Evolutionary conservation across 768 basidiomycete genomes (phyloP), one percentile per base, ranked within the genome.

Genomic region (Suillus tomentosus): DNA sequence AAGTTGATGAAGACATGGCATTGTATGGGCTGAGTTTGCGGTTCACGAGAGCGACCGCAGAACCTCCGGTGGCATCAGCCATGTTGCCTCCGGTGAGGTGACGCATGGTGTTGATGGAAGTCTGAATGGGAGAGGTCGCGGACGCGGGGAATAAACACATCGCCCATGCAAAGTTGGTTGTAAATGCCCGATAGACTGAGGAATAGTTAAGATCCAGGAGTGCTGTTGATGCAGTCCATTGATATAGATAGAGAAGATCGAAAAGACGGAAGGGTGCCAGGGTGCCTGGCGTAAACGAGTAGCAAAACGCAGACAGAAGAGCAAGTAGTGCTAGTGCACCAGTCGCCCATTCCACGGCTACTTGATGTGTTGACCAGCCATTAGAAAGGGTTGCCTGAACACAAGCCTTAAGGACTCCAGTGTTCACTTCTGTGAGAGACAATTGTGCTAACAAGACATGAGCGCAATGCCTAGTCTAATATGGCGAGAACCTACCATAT

Each of bases 381-480:
- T 99, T 99, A 19, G 93, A 89, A 13, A 98, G 80, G 2, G 95
- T 96, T 19, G 95, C 87, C 75, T 96, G 94, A 9, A 99, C 84
- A 70, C 96, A 99, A 0, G 95, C 94, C 61, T 89, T 92, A 66
- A 92, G 81, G 9, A 85, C 74, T 56, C 90, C 88, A 6, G 92
- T 91, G 57, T 80, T 78, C 39, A 87, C 83, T 66, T 92, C 86
- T 3, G 80, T 84, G 47, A 96, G 82, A 6, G 87, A 84, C 61
- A 98, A 78, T 69, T 94, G 91, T 0, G 88, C 95, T 70, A 86
- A 95, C 45, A 71, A 75, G 56, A 17, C 40, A 53, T 31, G 53
- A 27, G 43, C 6, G 68, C 9, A 75, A 64, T 31, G 39, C 15
- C 17, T 47, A 62, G 2, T 22, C 5, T 14, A n/a, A n/a, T 24